Percentiles rank a stretch among this genome's conserved stretches.
Conservation (phyloP, 495 filamentous ascomycete genomes). For the Aspergillus cristatus region DNA sequence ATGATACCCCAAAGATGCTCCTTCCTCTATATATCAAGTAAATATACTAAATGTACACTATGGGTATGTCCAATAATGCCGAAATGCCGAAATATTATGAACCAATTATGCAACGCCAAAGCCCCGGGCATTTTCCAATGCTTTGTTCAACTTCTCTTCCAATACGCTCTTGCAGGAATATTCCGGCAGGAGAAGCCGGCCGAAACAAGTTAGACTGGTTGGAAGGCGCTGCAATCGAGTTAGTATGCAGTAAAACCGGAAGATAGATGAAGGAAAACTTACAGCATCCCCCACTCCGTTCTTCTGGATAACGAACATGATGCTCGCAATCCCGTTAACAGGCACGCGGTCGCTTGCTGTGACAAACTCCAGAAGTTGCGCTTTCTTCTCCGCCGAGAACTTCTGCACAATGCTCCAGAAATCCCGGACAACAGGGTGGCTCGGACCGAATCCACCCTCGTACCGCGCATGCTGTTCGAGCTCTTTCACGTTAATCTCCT, state of each 20-base stretch:
- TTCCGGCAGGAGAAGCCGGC: slow-evolving; percentile 73
- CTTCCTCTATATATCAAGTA: too few relatives aligned
- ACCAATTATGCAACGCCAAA: slow-evolving; percentile 62
- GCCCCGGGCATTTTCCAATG: slow-evolving; percentile 84
- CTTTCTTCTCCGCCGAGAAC: slow-evolving; percentile 55
- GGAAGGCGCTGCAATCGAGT: slow-evolving; percentile 52
- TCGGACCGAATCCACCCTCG: slow-evolving; percentile 63
- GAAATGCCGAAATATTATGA: slow-evolving; percentile 2
- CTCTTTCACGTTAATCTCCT: slow-evolving; percentile 63
- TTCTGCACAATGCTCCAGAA: slow-evolving; percentile 75
- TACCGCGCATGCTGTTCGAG: slow-evolving; percentile 64
- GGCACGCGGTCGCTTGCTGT: slow-evolving; percentile 88
- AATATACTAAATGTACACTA: too few relatives aligned
- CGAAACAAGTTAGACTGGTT: slow-evolving; percentile 83
- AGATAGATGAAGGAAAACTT: slow-evolving; percentile 12
- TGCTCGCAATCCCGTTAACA: slow-evolving; percentile 66
- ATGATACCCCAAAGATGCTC: too few relatives aligned
- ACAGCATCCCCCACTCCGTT: slow-evolving; percentile 58
- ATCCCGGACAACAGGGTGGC: slow-evolving; percentile 56
- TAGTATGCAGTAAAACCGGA: slow-evolving; percentile 9
- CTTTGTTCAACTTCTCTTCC: slow-evolving; percentile 64
- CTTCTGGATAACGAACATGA: slow-evolving; percentile 75
- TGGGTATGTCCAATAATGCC: neutral
- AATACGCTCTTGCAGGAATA: slow-evolving; percentile 62
- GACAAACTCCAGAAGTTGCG: slow-evolving; percentile 81